Base-by-base conservation (phyloP, 768 basidiomycete genomes). In the Tricholoma flavovirens region DNA sequence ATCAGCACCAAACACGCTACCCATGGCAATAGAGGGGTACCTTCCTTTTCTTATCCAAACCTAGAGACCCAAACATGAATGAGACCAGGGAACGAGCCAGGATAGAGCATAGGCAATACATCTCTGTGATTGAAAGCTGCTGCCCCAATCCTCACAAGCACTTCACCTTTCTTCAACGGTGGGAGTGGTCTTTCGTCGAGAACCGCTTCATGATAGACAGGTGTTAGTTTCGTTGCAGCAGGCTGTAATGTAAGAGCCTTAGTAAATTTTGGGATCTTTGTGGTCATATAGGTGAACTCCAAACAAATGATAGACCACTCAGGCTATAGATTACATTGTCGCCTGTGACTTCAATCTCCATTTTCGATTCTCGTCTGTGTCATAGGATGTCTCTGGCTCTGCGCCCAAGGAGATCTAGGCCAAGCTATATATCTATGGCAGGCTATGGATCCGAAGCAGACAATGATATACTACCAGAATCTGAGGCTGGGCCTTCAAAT, bases 121-220 rank as follows among this genome's bases (percentile, higher is more conserved):
- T 90, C 90, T 64, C 86, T 77, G 63, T 85, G 90, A 66, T 93
- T 93, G 74, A 89, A 89, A 14, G 80, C 83, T 0, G 77, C 88
- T 12, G 90, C 87, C 17, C 71, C 75, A 51, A 90, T 81, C 66
- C 78, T 81, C 8, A 91, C 85, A 7, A 88, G 74, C 0, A 91
- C 67, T 67, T 91, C 75, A 2, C 82, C 86, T 0, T 67, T 57
- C 56, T 79, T 73, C 54, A 89, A 74, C 7, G 67, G 46, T 26
- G 81, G 79, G 40, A 90, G 66, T 0, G 77, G 73, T 43, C 68
- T 73, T 33, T 79, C 73, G 51, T 80, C 76, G 10, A 90, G 53
- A 5, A 73, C 71, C 0, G 80, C 82, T 57, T 88, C 83, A 62
- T 89, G 76, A 59, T 79, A 82, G 26, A 78, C 57, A 5, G 80